These are phyloP conservation scores for Harringtonia aguacate DNA, from an alignment of 2,329 filamentous ascomycete genomes.

Conservation along the genomic window DNA sequence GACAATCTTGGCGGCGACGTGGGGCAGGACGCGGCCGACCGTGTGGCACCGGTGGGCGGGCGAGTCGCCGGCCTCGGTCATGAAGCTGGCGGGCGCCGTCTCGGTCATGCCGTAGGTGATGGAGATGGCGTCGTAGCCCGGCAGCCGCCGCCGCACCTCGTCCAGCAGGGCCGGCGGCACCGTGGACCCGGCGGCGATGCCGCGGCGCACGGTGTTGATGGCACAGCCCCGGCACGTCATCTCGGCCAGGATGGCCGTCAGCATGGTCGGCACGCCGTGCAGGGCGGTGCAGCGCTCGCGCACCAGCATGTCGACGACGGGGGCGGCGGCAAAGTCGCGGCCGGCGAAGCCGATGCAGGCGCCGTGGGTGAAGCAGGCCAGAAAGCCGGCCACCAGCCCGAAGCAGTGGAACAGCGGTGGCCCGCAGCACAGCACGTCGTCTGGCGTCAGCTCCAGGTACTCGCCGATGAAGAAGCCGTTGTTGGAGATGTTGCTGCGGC, in stretches of 20 bases:
- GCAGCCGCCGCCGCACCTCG: conserved; percentile 56
- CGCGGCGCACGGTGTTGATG: conserved; percentile 47
- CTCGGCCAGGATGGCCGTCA: conserved; percentile 21
- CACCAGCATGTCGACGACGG: conserved; percentile 55
- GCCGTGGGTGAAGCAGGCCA: conserved; percentile 64
- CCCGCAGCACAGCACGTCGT: conserved; percentile 67
- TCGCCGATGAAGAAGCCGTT: conserved; percentile 63
- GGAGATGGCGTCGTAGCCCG: conserved; percentile 65
- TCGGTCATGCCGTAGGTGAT: conserved; percentile 62
- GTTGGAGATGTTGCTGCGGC: conserved; percentile 48
- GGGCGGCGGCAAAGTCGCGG: conserved; percentile 59
- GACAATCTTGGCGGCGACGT: conserved; percentile 68
- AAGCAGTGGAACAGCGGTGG: conserved; percentile 83
- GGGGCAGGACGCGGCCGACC: conserved; percentile 67
- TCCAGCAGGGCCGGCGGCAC: conserved; percentile 69
- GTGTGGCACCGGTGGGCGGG: conserved; percentile 57
- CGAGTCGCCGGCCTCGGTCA: conserved; percentile 63
- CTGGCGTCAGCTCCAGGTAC: conserved; percentile 56
- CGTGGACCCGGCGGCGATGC: conserved; percentile 69
- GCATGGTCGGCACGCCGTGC: conserved; percentile 79
- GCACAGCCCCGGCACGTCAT: not conserved
- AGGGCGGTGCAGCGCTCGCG: conserved; percentile 62
- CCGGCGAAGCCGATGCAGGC: conserved; percentile 66
- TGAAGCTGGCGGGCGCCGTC: conserved; percentile 71
- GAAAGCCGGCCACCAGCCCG: conserved; percentile 64